These are phyloP conservation scores for Wickerhamomyces bovis DNA, from an alignment of 805 yeast species.

Conservation along the genomic window DNA sequence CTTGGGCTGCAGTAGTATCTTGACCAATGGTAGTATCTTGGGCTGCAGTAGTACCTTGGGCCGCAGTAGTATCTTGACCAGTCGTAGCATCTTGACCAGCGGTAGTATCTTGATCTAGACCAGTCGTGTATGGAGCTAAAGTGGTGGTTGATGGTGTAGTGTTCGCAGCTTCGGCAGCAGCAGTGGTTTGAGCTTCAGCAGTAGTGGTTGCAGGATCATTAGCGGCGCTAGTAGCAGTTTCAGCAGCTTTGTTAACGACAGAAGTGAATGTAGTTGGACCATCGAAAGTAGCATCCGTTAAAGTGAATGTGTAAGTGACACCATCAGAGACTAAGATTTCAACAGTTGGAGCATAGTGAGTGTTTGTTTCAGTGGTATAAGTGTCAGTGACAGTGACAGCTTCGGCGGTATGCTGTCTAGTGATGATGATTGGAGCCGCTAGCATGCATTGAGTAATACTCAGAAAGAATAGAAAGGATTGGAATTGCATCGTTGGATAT, in stretches of 20 bases:
- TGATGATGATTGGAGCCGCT: slow-evolving; percentile 37
- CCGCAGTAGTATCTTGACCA: neutral
- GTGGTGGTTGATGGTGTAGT: slow-evolving; percentile 18
- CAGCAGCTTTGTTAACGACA: slow-evolving; percentile 18
- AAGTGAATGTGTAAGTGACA: slow-evolving; percentile 32
- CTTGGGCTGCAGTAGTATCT: neutral
- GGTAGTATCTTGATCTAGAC: slow-evolving; percentile 4
- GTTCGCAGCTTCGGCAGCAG: slow-evolving; percentile 9
- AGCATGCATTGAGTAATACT: slow-evolving; percentile 23
- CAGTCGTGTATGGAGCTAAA: slow-evolving; percentile 1
- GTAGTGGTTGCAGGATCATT: slow-evolving; percentile 9
- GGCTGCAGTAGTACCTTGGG: slow-evolving; percentile 10
- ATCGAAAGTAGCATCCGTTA: slow-evolving; percentile 29
- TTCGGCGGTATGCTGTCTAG: slow-evolving; percentile 50
- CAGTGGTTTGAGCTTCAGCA: slow-evolving; percentile 8
- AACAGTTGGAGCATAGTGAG: slow-evolving; percentile 36
- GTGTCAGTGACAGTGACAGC: slow-evolving; percentile 42
- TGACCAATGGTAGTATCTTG: slow-evolving; percentile 1
- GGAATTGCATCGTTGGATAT: slow-evolving; percentile 4
- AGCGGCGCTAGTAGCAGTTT: slow-evolving; percentile 3
- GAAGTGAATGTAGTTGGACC: slow-evolving; percentile 31
- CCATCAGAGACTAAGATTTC: slow-evolving; percentile 32
- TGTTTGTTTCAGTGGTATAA: slow-evolving; percentile 34
- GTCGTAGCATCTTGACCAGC: slow-evolving; percentile 2
- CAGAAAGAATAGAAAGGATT: slow-evolving; percentile 6